phyloP scores from a whole-genome alignment of 2,329 filamentous ascomycete genomes.

The Diatrype stigma region DNA sequence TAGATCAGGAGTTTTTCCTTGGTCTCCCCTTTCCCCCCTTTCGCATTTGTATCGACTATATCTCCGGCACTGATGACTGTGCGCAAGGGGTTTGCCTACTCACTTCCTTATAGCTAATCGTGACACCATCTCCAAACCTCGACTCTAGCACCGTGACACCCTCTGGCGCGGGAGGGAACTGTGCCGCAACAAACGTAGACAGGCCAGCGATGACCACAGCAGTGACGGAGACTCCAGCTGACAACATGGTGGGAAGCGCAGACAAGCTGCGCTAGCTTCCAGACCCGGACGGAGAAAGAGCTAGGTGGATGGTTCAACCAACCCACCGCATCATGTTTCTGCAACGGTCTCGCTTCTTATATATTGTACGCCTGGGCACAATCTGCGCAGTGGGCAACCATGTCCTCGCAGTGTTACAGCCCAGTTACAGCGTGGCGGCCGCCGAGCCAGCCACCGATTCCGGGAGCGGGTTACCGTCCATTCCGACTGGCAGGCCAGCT shows the following conservation, averaged over 20 bases:
- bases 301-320: background rate
- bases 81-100: background rate
- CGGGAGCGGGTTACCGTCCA: no score
- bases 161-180: slow-evolving; percentile 26
- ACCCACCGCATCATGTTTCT: background rate
- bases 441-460: no score
- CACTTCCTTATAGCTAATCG: slow-evolving; percentile 55
- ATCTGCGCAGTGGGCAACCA: no score
- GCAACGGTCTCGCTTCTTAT: no score
- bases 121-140: slow-evolving; percentile 53
- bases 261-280: background rate
- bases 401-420: no score
- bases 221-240: background rate
- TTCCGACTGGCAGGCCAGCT: no score
- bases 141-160: slow-evolving; percentile 47
- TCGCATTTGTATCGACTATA: background rate
- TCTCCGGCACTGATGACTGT: no score
- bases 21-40: slow-evolving; percentile 23
- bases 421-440: no score
- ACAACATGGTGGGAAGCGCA: slow-evolving; percentile 6
- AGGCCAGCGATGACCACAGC: slow-evolving; percentile 8
- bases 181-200: slow-evolving; percentile 14
- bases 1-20: no score
- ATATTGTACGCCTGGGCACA: no score
- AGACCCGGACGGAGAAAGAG: background rate